Evolutionary conservation across 352 stramenopile species (phyloP).

Genomic region (Phytophthora brassicae): DNA sequence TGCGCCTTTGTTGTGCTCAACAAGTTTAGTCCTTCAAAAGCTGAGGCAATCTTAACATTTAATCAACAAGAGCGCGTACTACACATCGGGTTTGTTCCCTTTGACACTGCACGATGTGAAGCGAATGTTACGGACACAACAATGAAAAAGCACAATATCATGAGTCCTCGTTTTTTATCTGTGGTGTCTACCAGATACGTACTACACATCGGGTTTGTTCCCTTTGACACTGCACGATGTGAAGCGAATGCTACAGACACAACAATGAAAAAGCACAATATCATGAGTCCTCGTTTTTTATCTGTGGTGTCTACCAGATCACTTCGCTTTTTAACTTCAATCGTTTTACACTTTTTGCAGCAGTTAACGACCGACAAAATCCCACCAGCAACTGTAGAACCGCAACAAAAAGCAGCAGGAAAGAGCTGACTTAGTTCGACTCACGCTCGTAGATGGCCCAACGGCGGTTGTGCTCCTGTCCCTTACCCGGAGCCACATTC

Average conservation of each 20-base stretch:
- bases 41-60: no score
- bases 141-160: conserved; percentile 18
- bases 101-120: neutral
- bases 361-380: conserved; percentile 15
- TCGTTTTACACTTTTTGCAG: conserved; percentile 29
- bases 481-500: conserved; percentile 60
- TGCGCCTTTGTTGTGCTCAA: neutral
- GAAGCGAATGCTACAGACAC: neutral
- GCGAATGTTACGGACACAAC: neutral
- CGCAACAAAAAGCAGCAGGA: conserved; percentile 25
- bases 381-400: conserved; percentile 23
- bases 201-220: no score
- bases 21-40: conserved; percentile 8
- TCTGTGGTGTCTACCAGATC: conserved; percentile 14
- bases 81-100: no score
- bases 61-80: conserved; percentile 2
- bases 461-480: conserved; percentile 89
- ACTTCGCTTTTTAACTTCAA: conserved; percentile 21
- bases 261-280: conserved; percentile 15
- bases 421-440: conserved; percentile 27
- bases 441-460: conserved; percentile 88
- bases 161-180: conserved; percentile 24
- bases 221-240: neutral
- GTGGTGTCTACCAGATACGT: conserved; percentile 12
- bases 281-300: conserved; percentile 22